A percentile compares a stretch with the other conserved stretches of the same genome.
Conservation (phyloP, 2,329 filamentous ascomycete species). For the Rhynchosporium secalis region DNA sequence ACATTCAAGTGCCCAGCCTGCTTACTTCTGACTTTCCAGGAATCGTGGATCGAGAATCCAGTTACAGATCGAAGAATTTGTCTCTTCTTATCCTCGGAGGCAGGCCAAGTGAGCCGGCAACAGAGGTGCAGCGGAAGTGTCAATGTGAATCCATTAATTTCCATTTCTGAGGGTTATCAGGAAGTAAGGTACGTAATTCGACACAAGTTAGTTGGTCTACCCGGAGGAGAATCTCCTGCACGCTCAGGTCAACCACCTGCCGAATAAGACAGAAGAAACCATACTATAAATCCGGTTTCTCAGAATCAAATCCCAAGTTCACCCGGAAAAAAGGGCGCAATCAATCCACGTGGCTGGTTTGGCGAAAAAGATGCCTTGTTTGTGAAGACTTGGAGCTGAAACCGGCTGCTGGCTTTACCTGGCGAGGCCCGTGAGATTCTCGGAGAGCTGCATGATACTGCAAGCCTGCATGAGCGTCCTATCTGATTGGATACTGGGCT, state of each 20-base stretch:
- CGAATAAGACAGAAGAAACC: too few species aligned
- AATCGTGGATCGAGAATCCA: not conserved
- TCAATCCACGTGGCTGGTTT: too few species aligned
- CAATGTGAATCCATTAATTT: not conserved
- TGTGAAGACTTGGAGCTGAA: too few species aligned
- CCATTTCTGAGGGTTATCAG: not conserved
- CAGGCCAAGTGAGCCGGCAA: not conserved
- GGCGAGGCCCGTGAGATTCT: not conserved
- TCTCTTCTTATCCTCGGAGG: not conserved
- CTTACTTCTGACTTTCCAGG: not conserved
- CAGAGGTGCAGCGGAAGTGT: not conserved
- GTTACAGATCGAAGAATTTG: not conserved
- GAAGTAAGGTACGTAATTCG: not conserved
- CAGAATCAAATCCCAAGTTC: too few species aligned
- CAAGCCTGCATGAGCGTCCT: not conserved
- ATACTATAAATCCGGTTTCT: too few species aligned
- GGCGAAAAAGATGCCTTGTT: too few species aligned
- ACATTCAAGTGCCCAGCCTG: not conserved
- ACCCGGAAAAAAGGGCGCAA: too few species aligned
- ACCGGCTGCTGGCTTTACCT: not conserved
- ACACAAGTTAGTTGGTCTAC: not conserved
- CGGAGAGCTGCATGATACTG: constrained; percentile 1
- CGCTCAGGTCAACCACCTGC: not conserved
- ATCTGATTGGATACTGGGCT: not conserved
- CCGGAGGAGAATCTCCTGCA: not conserved